Evolutionary conservation across 306 rosid genomes (phyloP).

Genomic region (Albizia julibrissin): DNA sequence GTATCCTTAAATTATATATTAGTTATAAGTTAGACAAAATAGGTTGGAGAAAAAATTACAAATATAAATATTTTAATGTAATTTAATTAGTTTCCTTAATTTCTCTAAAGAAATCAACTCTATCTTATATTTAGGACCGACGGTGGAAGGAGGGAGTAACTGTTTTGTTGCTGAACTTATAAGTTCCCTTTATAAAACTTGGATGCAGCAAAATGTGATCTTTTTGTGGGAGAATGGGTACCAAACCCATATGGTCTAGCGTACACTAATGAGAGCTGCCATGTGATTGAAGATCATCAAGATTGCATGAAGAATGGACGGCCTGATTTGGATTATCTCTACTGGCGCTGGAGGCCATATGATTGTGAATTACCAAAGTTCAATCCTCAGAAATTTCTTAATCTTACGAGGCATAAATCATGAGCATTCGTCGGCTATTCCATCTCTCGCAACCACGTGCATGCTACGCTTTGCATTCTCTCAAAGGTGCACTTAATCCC

Average conservation of each 20-base stretch:
- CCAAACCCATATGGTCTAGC: constrained; percentile 57
- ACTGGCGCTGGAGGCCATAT: constrained; percentile 82
- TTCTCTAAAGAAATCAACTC: no score
- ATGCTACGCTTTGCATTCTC: constrained; percentile 77
- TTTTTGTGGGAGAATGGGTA: constrained; percentile 83
- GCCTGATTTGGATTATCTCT: constrained; percentile 65
- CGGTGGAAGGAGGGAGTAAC: no score
- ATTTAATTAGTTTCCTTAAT: no score
- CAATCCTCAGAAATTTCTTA: constrained; percentile 57
- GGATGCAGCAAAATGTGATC: constrained; percentile 59
- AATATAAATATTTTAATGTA: no score
- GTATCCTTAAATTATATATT: no score
- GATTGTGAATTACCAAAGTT: constrained; percentile 67
- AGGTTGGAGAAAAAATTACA: no score
- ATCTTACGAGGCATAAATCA: constrained; percentile 62
- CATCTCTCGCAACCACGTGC: constrained; percentile 81
- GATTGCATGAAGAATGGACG: constrained; percentile 85
- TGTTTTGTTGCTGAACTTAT: background rate
- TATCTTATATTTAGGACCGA: no score
- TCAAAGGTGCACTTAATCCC: constrained; percentile 53
- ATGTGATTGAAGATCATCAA: constrained; percentile 66
- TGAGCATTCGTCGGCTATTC: constrained; percentile 87
- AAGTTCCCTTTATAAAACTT: background rate
- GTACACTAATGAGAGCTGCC: constrained; percentile 77
- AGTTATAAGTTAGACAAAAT: no score